Percentiles rank a stretch among this genome's conserved stretches.
Evolutionary conservation across 192 early-diverging fungal species (phyloP).

Genomic region (Phycomyces nitens): DNA sequence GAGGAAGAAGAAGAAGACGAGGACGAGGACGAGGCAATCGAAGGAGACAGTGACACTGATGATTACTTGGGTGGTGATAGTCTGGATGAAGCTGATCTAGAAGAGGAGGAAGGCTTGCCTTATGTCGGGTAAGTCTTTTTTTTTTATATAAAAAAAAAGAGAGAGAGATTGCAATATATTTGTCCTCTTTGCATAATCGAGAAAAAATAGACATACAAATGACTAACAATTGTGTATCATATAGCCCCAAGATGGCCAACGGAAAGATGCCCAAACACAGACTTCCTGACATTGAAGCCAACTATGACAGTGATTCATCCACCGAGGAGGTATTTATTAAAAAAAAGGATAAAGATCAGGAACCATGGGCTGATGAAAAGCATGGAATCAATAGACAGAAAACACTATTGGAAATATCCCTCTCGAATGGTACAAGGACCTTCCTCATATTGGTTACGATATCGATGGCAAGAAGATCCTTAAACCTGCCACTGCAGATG

Average conservation of each 20-base stretch:
- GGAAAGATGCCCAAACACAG: conserved; percentile 28
- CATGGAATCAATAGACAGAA: conserved; percentile 45
- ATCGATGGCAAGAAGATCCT: conserved; percentile 90
- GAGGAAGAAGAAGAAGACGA: conserved; percentile 40
- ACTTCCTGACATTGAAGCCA: conserved; percentile 87
- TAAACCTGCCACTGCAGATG: conserved; percentile 84
- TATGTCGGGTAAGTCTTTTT: conserved; percentile 20
- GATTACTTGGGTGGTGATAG: conserved; percentile 47
- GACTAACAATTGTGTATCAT: too few species aligned
- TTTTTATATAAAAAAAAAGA: conserved; percentile 20
- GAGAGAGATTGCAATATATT: conserved; percentile 14
- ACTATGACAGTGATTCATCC: conserved; percentile 90
- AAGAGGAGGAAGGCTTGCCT: conserved; percentile 37
- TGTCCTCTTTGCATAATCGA: too few species aligned
- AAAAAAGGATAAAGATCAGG: too few species aligned
- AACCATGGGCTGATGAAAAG: too few species aligned
- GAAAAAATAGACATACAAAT: too few species aligned
- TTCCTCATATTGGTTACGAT: conserved; percentile 95
- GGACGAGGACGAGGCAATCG: conserved; percentile 43
- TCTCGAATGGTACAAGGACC: conserved; percentile 97
- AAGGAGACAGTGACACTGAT: conserved; percentile 43
- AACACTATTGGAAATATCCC: conserved; percentile 97
- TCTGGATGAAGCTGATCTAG: conserved; percentile 43
- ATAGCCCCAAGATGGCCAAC: conserved; percentile 29
- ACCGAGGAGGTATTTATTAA: conserved; percentile 70